A percentile compares a stretch with the other conserved stretches of the same genome.
phyloP scores from a whole-genome alignment of 495 filamentous ascomycete species.

The Podospora bellae-mahoneyi region DNA sequence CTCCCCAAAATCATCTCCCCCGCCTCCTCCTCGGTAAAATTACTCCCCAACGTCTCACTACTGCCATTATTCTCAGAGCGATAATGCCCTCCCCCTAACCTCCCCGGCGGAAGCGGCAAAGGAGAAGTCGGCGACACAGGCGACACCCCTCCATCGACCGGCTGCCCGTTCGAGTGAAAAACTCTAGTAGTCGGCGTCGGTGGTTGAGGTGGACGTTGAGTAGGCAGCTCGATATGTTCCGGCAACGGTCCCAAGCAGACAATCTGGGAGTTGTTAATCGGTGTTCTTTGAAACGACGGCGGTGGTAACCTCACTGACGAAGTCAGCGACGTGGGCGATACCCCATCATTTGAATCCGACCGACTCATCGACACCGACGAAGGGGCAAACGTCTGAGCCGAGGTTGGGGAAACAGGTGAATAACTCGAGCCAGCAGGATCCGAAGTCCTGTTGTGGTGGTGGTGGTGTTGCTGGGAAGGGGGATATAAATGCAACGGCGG shows the following conservation, averaged over 20 bases:
- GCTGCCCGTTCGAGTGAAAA: conserved; percentile 32
- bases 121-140: background rate
- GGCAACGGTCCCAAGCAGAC: conserved; percentile 52
- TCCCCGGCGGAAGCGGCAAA: conserved; percentile 14
- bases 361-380: conserved; percentile 36
- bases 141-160: conserved; percentile 16
- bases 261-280: conserved; percentile 48
- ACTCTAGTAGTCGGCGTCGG: conserved; percentile 36
- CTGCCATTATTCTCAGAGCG: conserved; percentile 29
- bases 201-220: conserved; percentile 19
- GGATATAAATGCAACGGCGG: conserved; percentile 24
- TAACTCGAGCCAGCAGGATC: conserved; percentile 30
- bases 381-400: conserved; percentile 31
- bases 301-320: conserved; percentile 30
- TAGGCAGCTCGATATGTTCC: conserved; percentile 45
- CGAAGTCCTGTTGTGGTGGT: conserved; percentile 15
- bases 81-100: conserved; percentile 17
- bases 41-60: conserved; percentile 49
- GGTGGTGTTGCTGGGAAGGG: background rate
- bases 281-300: conserved; percentile 43
- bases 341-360: conserved; percentile 31
- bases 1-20: conserved; percentile 9
- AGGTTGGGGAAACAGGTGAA: conserved; percentile 38
- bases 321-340: conserved; percentile 31
- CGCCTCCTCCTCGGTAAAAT: conserved; percentile 41